Evolutionary conservation across 2,329 filamentous ascomycete genomes (phyloP).

Genomic region (Botryosphaeria agaves): DNA sequence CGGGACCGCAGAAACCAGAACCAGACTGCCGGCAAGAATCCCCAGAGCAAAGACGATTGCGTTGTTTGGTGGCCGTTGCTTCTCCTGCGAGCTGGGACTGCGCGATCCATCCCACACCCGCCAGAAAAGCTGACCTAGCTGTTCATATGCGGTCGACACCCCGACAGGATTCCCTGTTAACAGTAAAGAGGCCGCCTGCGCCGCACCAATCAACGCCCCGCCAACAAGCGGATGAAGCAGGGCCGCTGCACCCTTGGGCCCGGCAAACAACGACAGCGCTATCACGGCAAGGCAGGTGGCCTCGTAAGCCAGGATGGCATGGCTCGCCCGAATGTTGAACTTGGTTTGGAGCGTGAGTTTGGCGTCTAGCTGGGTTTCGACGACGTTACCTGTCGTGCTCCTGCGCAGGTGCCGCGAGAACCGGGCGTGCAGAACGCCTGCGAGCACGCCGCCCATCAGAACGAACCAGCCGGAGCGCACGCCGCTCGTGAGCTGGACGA

Average conservation of each 20-base stretch:
- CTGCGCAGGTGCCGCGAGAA: not conserved
- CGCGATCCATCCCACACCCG: slow-evolving; percentile 15
- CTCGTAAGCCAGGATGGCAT: slow-evolving; percentile 27
- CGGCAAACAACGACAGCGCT: slow-evolving; percentile 16
- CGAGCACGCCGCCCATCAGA: slow-evolving; percentile 36
- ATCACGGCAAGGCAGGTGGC: slow-evolving; percentile 23
- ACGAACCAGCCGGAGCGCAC: slow-evolving; percentile 34
- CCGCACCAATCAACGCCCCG: slow-evolving; percentile 39
- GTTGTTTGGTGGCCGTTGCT: slow-evolving; percentile 17
- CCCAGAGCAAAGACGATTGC: slow-evolving; percentile 37
- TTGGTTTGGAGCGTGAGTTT: slow-evolving; percentile 18
- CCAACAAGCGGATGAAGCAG: slow-evolving; percentile 21
- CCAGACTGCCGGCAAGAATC: slow-evolving; percentile 29
- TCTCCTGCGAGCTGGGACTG: slow-evolving; percentile 4
- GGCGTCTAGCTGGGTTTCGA: slow-evolving; percentile 13
- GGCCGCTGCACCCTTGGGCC: slow-evolving; percentile 8
- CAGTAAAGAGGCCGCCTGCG: slow-evolving; percentile 39
- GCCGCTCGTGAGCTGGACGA: slow-evolving; percentile 40
- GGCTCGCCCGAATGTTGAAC: slow-evolving; percentile 17
- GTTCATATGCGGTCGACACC: slow-evolving; percentile 44
- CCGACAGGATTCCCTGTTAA: slow-evolving; percentile 38
- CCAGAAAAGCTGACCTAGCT: slow-evolving; percentile 38
- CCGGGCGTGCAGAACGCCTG: slow-evolving; percentile 25
- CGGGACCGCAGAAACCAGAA: slow-evolving; percentile 9
- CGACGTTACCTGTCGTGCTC: not conserved